Percentiles rank a stretch among this genome's conserved stretches.
phyloP scores from a whole-genome alignment of 257 asterid genomes.

The Fraxinus pennsylvanica region DNA sequence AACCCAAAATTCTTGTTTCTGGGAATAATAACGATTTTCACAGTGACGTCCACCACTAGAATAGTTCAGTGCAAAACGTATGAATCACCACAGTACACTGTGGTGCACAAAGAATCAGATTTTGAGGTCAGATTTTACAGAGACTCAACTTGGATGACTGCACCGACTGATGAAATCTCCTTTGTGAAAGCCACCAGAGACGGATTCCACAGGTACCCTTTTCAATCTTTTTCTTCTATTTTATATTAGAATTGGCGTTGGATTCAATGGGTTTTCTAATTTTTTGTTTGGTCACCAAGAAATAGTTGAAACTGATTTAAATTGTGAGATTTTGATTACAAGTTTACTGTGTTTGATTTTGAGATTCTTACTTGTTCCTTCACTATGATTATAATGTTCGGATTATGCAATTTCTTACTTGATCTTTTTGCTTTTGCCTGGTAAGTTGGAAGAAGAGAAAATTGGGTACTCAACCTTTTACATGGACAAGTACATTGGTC shows the following conservation, averaged over 20 bases:
- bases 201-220: constrained; percentile 76
- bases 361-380: neutral
- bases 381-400: neutral
- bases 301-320: neutral
- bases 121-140: constrained; percentile 76
- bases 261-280: neutral
- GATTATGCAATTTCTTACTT: neutral
- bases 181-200: constrained; percentile 66
- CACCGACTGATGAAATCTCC: constrained; percentile 53
- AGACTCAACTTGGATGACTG: constrained; percentile 77
- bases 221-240: neutral
- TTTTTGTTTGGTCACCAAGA: neutral
- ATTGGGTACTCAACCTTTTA: neutral
- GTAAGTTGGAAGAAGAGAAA: neutral
- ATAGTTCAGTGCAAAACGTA: constrained; percentile 36
- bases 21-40: constrained; percentile 5
- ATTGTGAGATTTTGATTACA: neutral
- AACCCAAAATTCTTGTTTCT: constrained; percentile 25
- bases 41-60: constrained; percentile 18
- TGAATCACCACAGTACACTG: constrained; percentile 72
- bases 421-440: neutral
- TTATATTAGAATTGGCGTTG: no score
- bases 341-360: neutral
- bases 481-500: neutral
- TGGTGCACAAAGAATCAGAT: constrained; percentile 77